Percentiles rank a stretch among this genome's conserved stretches.
Evolutionary conservation across 2,329 filamentous ascomycete species (phyloP).

Genomic region (Curvularia verruculosa): DNA sequence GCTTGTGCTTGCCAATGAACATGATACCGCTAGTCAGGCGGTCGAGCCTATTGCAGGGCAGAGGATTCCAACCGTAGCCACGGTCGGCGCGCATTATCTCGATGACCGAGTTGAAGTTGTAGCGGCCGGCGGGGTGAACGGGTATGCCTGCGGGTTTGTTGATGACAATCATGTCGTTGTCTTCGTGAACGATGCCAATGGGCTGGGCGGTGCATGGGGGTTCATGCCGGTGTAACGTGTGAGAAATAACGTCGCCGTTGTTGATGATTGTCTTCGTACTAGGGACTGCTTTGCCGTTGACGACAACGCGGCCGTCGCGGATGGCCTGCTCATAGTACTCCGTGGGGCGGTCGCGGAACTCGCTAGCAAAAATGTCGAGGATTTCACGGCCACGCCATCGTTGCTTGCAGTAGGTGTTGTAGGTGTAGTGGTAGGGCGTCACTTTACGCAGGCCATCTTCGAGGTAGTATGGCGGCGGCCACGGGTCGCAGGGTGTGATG

Average conservation of each 20-base stretch:
- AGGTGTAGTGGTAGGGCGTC: conserved; percentile 87
- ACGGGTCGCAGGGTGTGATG: conserved; percentile 58
- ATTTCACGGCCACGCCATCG: conserved; percentile 84
- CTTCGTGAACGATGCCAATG: conserved; percentile 85
- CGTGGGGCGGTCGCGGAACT: conserved; percentile 85
- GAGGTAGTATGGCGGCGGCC: conserved; percentile 77
- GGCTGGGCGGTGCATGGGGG: conserved; percentile 84
- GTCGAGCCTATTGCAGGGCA: conserved; percentile 91
- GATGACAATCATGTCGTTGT: conserved; percentile 92
- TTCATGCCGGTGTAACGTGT: conserved; percentile 94
- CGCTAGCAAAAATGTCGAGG: conserved; percentile 85
- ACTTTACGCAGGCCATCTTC: conserved; percentile 84
- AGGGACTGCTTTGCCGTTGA: conserved; percentile 76
- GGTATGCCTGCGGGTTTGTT: conserved; percentile 96
- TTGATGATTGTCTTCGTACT: conserved; percentile 72
- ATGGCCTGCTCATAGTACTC: conserved; percentile 88
- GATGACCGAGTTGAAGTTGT: conserved; percentile 92
- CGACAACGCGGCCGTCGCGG: conserved; percentile 74
- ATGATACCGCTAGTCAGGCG: conserved; percentile 94
- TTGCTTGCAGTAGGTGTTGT: conserved; percentile 94
- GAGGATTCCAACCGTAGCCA: conserved; percentile 62
- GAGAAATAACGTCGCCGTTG: conserved; percentile 90
- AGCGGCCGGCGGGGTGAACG: conserved; percentile 92
- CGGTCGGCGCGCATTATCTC: conserved; percentile 89
- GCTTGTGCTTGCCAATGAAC: conserved; percentile 90